These are phyloP conservation scores for Xanthoconium purpureum DNA, from an alignment of 768 basidiomycete genomes.

Conservation along the genomic window DNA sequence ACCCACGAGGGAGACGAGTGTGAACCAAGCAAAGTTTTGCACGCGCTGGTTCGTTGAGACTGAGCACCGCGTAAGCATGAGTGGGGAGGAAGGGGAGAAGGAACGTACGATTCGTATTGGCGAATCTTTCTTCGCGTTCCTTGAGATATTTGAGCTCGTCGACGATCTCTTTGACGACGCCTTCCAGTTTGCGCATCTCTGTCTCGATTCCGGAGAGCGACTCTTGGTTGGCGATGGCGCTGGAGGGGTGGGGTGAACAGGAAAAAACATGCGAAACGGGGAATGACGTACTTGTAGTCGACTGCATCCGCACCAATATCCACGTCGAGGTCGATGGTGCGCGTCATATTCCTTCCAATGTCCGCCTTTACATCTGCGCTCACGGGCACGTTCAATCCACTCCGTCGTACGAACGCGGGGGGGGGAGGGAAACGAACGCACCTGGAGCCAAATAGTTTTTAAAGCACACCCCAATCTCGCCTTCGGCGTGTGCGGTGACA, in stretches of 20 bases:
- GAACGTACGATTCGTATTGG: conserved; percentile 82
- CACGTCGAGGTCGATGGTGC: conserved; percentile 88
- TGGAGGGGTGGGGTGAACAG: conserved; percentile 31
- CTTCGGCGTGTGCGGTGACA: conserved; percentile 89
- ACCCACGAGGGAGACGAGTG: conserved; percentile 69
- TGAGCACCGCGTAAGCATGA: conserved; percentile 28
- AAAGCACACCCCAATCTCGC: conserved; percentile 95
- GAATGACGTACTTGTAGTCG: conserved; percentile 85
- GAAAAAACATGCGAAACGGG: not conserved
- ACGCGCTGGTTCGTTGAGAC: conserved; percentile 92
- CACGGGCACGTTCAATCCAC: not conserved
- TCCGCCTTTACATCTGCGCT: conserved; percentile 45
- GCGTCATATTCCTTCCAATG: conserved; percentile 48
- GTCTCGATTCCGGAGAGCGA: conserved; percentile 93
- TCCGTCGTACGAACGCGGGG: too few relatives aligned
- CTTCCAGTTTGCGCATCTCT: conserved; percentile 98
- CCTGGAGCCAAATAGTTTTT: conserved; percentile 74
- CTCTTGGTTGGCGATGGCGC: conserved; percentile 98
- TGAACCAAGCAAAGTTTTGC: conserved; percentile 90
- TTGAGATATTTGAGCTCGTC: conserved; percentile 94
- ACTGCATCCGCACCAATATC: conserved; percentile 98
- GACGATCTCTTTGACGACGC: conserved; percentile 88
- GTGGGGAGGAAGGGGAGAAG: not conserved
- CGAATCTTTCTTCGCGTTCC: conserved; percentile 83
- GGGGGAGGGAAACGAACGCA: conserved; percentile 28